Base-by-base conservation (phyloP, 2,329 filamentous ascomycete species). In the Sporothrix humicola region DNA sequence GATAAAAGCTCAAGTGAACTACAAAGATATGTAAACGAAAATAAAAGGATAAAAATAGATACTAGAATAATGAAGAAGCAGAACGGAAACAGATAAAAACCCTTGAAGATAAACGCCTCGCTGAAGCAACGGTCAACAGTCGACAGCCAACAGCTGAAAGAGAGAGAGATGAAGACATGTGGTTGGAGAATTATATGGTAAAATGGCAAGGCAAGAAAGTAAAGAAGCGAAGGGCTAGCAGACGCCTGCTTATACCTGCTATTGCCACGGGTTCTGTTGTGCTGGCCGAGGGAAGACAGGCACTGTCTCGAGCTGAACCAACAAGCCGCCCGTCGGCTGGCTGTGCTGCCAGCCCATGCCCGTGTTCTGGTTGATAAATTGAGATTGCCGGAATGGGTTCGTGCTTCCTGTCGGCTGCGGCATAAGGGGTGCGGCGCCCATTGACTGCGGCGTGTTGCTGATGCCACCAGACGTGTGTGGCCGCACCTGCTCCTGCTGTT, bases 361-460 rank as follows among this genome's bases (percentile, higher is more conserved):
- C 0, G 94, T 97, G 76, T 90, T 87, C 79, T 97, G 94, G 79
- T 97, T 96, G 71, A 97, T 91, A 81, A 98, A 97, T 3, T 91
- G 90, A 63, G 92, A 93, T 80, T 98, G 94, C 17, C 96, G 89
- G 87, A 98, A 98, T 0, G 96, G 96, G 79, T 99, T 99, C 1
- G 95, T 98, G 79, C 89, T 94, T 9, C 94, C 95, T 0, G 95
- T 98, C 1, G 92, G 88, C 79, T 95, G 94, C 1, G 94, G 89
- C 71, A 87, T 87, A 5, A 96, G 83, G 12, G 81, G 82, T 48
- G 82, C 82, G 23, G 82, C 83, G 66, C 46, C 37, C n/a, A 70
- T 23, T 0, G 56, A 54, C 7, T 69, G 58, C 12, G n/a, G 17
- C 4, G 94, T 0, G 95, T 97, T 1, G 92, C 88, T 78, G 95